These are phyloP conservation scores for Calonectria hongkongensis DNA, from an alignment of 2,329 filamentous ascomycete species.

Conservation along the genomic window DNA sequence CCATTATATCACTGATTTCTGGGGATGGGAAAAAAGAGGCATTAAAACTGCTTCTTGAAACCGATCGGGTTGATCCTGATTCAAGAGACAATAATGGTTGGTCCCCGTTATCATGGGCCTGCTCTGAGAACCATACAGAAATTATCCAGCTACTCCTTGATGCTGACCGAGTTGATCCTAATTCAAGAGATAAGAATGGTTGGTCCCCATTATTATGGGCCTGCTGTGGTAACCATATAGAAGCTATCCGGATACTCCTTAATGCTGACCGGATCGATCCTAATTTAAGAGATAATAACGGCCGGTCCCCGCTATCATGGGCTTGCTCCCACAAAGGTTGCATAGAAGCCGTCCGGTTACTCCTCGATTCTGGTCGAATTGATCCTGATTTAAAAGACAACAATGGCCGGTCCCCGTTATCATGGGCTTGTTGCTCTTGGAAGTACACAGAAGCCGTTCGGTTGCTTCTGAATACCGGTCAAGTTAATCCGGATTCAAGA, in stretches of 20 bases:
- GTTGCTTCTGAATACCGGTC: background rate
- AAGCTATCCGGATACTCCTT: background rate
- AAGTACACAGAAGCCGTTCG: too few species aligned
- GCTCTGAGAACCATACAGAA: too few species aligned
- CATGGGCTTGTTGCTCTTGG: background rate
- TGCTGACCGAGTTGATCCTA: too few species aligned
- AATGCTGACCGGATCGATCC: background rate
- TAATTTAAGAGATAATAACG: background rate
- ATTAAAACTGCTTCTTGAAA: background rate
- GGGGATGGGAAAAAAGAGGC: background rate
- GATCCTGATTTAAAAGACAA: background rate
- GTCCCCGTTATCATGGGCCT: background rate
- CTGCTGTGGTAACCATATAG: background rate
- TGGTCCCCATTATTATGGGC: background rate
- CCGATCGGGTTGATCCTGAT: background rate
- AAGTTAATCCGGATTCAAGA: background rate
- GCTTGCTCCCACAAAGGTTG: too few species aligned
- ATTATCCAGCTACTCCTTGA: background rate
- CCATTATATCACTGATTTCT: background rate
- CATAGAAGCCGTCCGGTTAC: background rate
- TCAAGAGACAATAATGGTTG: background rate
- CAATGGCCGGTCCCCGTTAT: background rate
- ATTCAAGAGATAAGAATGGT: too few species aligned
- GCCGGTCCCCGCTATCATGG: background rate
- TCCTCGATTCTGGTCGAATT: background rate